phyloP scores from a whole-genome alignment of 805 yeast species.

The Schizosaccharomyces japonicus region DNA sequence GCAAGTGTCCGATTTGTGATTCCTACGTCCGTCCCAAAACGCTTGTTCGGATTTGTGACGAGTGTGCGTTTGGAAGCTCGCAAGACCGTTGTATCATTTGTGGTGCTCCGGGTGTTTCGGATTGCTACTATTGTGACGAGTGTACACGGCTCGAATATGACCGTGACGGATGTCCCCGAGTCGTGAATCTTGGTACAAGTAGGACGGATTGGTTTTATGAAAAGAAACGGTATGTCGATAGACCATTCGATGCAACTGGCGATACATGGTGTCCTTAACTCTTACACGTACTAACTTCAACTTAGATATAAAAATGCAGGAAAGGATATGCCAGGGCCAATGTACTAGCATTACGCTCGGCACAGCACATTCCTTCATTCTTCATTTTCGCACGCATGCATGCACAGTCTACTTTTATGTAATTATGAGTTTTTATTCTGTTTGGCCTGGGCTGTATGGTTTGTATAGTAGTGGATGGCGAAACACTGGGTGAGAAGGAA shows the following conservation, averaged over 20 bases:
- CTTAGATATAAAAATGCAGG: neutral
- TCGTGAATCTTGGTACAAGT: conserved; percentile 58
- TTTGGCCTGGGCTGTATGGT: too few relatives aligned
- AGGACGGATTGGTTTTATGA: conserved; percentile 43
- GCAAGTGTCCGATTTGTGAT: conserved; percentile 76
- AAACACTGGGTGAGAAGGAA: too few relatives aligned
- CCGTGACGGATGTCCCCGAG: conserved; percentile 80
- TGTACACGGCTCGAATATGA: conserved; percentile 60
- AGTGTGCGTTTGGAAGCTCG: conserved; percentile 52
- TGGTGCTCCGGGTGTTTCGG: conserved; percentile 34
- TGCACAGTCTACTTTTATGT: too few relatives aligned
- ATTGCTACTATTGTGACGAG: conserved; percentile 66
- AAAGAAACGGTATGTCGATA: conserved; percentile 4
- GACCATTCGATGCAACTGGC: too few relatives aligned
- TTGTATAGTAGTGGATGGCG: too few relatives aligned
- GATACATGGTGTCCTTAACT: too few relatives aligned
- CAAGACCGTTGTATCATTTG: conserved; percentile 57
- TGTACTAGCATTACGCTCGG: neutral
- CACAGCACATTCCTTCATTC: too few relatives aligned
- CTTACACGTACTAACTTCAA: neutral
- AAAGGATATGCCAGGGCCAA: conserved; percentile 1
- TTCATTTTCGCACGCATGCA: too few relatives aligned
- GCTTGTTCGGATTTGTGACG: conserved; percentile 54
- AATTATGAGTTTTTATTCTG: too few relatives aligned
- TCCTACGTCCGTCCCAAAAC: conserved; percentile 44